Evolutionary conservation across 768 basidiomycete genomes (phyloP), one percentile per base, ranked within the genome.

Genomic region (Clavulina sp.): DNA sequence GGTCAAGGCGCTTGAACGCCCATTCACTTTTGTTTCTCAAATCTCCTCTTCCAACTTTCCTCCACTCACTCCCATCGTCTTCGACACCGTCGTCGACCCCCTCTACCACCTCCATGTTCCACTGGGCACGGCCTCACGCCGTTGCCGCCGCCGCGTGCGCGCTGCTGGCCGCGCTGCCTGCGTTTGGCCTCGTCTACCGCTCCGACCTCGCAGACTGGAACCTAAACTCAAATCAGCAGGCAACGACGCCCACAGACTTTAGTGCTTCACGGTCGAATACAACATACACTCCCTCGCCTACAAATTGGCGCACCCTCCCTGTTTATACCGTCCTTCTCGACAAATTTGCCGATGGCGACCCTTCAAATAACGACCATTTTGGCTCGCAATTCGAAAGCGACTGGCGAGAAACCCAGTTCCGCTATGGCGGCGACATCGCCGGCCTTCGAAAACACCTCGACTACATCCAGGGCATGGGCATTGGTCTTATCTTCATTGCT

Each of bases 331-430:
- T 88, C 59, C 78, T 93, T 48, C 65, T 91, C 57, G 91, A 95
- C 73, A 93, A 93, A 66, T 93, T 86, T 61, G 87, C 87, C 13
- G 88, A 93, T 59, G 91, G 91, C 1, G 84, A 89, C 62, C 91
- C 91, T 2, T 66, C 77, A 41, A 95, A 93, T 62, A 91, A 95
- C 63, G 85, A 93, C 69, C 92, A 69, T 64, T 95, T 89, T 62
- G 71, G 70, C 26, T 77, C 85, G 23, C 70, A 73, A 62, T 87
- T 70, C 64, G 91, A 95, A 63, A 76, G 72, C 61, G 91, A 93
- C 68, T 80, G 78, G 69, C 71, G 81, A 54, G 91, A 93, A 65
- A 87, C 86, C 0, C 85, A 92, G 60, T 73, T 93, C 18, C 80
- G 91, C 40, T 84, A 75, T 56, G 91, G 91, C 51, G 91, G 91